A percentile compares a stretch with the other conserved stretches of the same genome.
phyloP scores from a whole-genome alignment of 805 yeast species.

The Candida ovalis region DNA sequence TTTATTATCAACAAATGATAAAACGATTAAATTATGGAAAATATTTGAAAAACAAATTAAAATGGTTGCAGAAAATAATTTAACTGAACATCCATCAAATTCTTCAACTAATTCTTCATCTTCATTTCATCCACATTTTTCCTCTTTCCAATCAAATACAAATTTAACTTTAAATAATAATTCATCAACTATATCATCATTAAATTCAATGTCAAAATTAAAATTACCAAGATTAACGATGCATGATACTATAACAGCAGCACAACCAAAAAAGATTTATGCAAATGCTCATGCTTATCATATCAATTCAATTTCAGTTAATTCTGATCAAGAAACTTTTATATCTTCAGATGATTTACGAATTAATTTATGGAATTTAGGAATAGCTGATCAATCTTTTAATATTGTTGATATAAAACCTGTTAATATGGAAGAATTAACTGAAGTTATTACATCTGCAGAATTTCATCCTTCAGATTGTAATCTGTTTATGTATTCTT shows the following conservation, averaged over 20 bases:
- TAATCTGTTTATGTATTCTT: conserved; percentile 91
- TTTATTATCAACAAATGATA: conserved; percentile 88
- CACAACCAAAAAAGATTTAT: conserved; percentile 87
- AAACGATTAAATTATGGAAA: conserved; percentile 98
- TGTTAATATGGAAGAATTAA: conserved; percentile 96
- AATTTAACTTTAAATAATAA: conserved; percentile 11
- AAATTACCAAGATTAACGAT: conserved; percentile 84
- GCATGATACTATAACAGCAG: conserved; percentile 93
- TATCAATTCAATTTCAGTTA: conserved; percentile 90
- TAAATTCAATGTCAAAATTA: conserved; percentile 38
- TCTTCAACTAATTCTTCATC: conserved; percentile 1
- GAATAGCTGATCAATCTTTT: conserved; percentile 90
- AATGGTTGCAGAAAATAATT: conserved; percentile 87
- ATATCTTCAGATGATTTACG: conserved; percentile 91
- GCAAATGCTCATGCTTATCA: conserved; percentile 98
- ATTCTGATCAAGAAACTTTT: conserved; percentile 94
- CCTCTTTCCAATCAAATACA: conserved; percentile 26
- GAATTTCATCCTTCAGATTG: conserved; percentile 94
- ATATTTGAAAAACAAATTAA: conserved; percentile 87
- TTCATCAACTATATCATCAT: conserved; percentile 6
- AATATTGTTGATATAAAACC: conserved; percentile 98
- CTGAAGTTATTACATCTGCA: conserved; percentile 95
- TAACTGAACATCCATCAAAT: conserved; percentile 40
- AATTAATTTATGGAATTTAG: conserved; percentile 92
- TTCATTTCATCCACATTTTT: conserved; percentile 20